phyloP scores from a whole-genome alignment of 305 asterid genomes.

The Fraxinus sp. region DNA sequence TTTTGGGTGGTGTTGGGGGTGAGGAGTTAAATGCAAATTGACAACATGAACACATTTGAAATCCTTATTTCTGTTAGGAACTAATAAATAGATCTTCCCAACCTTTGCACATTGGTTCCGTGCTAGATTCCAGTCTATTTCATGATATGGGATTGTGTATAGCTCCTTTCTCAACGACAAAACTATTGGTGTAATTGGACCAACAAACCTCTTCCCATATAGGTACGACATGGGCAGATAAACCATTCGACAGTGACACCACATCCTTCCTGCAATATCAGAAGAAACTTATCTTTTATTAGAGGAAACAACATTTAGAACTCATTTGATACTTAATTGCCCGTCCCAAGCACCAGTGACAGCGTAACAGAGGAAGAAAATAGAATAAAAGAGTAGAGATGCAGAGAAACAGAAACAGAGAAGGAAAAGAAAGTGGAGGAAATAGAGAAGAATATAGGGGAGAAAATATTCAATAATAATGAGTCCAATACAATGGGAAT shows the following conservation, averaged over 20 bases:
- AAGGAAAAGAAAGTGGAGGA: neutral
- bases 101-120: constrained; percentile 97
- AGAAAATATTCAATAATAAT: neutral
- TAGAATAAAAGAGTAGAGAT: neutral
- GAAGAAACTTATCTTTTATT: constrained; percentile 16
- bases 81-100: constrained; percentile 26
- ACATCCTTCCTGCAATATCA: constrained; percentile 81
- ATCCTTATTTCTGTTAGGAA: neutral
- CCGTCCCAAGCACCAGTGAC: neutral
- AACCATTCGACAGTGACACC: constrained; percentile 99
- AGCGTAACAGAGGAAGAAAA: neutral
- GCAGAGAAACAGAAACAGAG: neutral
- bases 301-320: neutral
- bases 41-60: neutral
- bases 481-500: neutral
- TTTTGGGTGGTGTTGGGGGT: neutral
- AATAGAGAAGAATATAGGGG: neutral
- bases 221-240: constrained; percentile 94
- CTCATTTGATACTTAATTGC: neutral
- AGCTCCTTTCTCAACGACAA: constrained; percentile 86
- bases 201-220: constrained; percentile 84
- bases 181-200: constrained; percentile 84
- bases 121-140: constrained; percentile 78
- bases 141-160: constrained; percentile 73
- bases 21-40: neutral